Base-by-base conservation (phyloP, 768 basidiomycete genomes). In the Coprinellus micaceus region DNA sequence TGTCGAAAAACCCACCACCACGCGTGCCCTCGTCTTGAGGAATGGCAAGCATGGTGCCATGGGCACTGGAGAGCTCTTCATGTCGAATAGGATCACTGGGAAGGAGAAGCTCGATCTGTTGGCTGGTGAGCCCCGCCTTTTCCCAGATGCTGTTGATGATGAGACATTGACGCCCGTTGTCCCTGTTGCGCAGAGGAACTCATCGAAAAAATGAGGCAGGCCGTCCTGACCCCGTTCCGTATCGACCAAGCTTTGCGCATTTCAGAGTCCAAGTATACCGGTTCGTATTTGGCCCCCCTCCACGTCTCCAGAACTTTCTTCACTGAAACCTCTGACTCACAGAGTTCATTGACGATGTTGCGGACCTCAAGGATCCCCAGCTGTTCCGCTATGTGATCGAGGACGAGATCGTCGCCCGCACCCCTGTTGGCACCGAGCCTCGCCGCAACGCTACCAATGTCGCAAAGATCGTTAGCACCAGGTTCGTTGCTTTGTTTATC, bases 51-150 rank as follows among this genome's bases (percentile, higher is more conserved):
- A 86, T 69, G 89, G 88, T 12, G 77, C 86, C 26, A 78, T 77
- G 52, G 89, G 89, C 40, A 82, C 83, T 4, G 88, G 88, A 17
- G 88, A 90, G 69, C 19, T 90, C 44, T 67, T 84, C 46, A 68
- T 80, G 45, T 73, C 76, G 52, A 79, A 72, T 24, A 87, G 78
- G 64, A 80, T 89, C 59, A 84, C 79, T 48, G 91, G 91, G 1
- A 79, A 87, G 63, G 90, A 91, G 69, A 91, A 91, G 64, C 75
- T 93, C 28, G 88, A 90, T 67, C 77, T 91, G 24, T 72, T 91
- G 28, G 88, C 88, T 61, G 89, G 91, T 88, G 64, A 57, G 73
- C 69, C 30, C 24, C 37, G 45, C 52, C 40, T 37, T 29, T 50
- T 52, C 33, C 19, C 54, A 60, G 24, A 36, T 30, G 45, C 54